phyloP scores from a whole-genome alignment of 352 stramenopile species.

The Globisporangium splendens region DNA sequence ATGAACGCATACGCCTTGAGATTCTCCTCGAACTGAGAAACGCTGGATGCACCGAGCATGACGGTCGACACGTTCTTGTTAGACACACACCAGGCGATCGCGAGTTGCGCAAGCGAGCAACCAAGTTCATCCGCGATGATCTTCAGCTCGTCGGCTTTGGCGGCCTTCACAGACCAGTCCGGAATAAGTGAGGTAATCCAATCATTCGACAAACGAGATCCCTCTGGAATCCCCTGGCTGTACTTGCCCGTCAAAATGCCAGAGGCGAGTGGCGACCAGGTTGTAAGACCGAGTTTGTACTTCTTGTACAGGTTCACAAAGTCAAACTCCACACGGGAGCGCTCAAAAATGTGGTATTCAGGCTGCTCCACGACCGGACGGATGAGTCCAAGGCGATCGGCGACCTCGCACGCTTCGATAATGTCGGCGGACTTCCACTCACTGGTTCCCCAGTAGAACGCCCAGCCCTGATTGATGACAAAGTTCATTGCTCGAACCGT shows the following conservation, averaged over 20 bases:
- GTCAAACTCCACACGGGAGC: slow-evolving; percentile 45
- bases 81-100: slow-evolving; percentile 46
- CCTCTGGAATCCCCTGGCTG: slow-evolving; percentile 26
- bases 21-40: slow-evolving; percentile 73
- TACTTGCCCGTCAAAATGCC: slow-evolving; percentile 62
- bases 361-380: slow-evolving; percentile 36
- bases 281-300: slow-evolving; percentile 37
- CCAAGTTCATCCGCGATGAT: slow-evolving; percentile 56
- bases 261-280: slow-evolving; percentile 18
- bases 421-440: slow-evolving; percentile 49
- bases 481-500: slow-evolving; percentile 51
- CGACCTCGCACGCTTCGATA: slow-evolving; percentile 38
- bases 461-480: slow-evolving; percentile 23
- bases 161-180: slow-evolving; percentile 19
- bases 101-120: slow-evolving; percentile 49
- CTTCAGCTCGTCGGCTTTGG: slow-evolving; percentile 38
- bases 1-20: slow-evolving; percentile 56
- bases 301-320: slow-evolving; percentile 45
- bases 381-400: slow-evolving; percentile 36
- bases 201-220: slow-evolving; percentile 13
- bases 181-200: too few relatives aligned
- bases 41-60: slow-evolving; percentile 48
- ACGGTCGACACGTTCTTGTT: slow-evolving; percentile 55
- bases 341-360: slow-evolving; percentile 52
- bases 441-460: slow-evolving; percentile 34